Conservation (phyloP, 139 green algal species). For the Klebsormidium nitens region DNA sequence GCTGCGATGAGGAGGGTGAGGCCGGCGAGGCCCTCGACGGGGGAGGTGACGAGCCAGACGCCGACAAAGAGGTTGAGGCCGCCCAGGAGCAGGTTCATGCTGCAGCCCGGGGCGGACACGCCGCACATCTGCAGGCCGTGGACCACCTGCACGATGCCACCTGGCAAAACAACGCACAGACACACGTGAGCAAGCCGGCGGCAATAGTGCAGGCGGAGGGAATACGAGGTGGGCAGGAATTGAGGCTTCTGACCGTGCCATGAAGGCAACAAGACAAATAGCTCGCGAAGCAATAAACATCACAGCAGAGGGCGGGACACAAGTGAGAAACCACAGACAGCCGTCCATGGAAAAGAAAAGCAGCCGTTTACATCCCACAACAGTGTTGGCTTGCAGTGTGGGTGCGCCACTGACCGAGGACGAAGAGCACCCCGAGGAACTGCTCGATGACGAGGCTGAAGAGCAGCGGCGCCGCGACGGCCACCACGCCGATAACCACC, state of each 20-base stretch:
- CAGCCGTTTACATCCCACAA: no score
- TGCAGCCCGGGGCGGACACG: conserved; percentile 10
- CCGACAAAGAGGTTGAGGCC: conserved; percentile 16
- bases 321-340: not conserved
- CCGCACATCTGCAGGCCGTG: conserved; percentile 6
- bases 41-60: conserved; percentile 27
- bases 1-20: conserved; percentile 18
- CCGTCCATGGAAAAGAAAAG: not conserved
- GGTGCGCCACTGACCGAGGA: no score
- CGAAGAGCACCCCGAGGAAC: conserved; percentile 28
- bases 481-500: conserved; percentile 20
- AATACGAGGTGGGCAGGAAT: not conserved
- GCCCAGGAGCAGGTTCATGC: conserved; percentile 19
- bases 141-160: conserved; percentile 2
- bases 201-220: not conserved
- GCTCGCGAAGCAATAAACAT: not conserved
- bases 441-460: conserved; percentile 23
- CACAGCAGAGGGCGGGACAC: not conserved
- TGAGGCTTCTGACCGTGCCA: not conserved
- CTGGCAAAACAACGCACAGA: not conserved
- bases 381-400: no score
- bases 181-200: not conserved
- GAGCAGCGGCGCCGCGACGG: conserved; percentile 11
- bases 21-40: not conserved
- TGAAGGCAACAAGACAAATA: not conserved